Evolutionary conservation across 495 filamentous ascomycete genomes (phyloP), one percentile per base, ranked within the genome.

Genomic region (Oidiodendron maius): DNA sequence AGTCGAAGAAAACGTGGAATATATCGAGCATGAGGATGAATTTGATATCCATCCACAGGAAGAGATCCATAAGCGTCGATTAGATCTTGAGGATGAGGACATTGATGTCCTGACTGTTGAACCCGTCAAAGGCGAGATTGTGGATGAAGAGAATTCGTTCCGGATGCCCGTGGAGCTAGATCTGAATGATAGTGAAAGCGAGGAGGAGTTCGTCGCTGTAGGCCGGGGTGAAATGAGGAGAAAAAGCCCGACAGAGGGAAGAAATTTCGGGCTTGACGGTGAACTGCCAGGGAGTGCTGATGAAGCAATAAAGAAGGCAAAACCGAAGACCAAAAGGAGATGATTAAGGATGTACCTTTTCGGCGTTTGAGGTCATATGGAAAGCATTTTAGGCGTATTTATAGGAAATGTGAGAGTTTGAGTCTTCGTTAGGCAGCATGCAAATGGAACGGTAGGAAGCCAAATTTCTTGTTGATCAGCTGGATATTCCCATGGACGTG

Each of bases 1-100:
- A 64, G 88, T 99, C 9, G 93, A 99, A 68, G 94, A 97, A 65
- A 97, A 97, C 50, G 88, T 95, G 10, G 90, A 96, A 66, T 97
- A 97, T 60, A 76, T 91, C 30, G 93, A 99, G 62, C 77, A 78
- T 22, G 93, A 97, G 68, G 94, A 97, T 59, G 93, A 99, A 58
- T 99, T 97, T 55, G 93, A 99, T 60, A 91, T 97, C 48, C 91
- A 96, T 57, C 91, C 91, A 0, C 84, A 90, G 20, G 91, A 95
- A 61, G 93, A 97, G 63, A 85, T 96, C 15, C 87, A 94, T 57
- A 94, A 95, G 63, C 82, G 90, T 13, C 76, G 89, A 21, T 70
- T 96, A 3, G 89, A 96, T 60, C 70, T 82, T 38, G 93, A 99
- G 63, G 90, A 95, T 60, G 87, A 91, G 53, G 81, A 84, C 40